Percentiles rank a stretch among this genome's conserved stretches.
phyloP scores from a whole-genome alignment of 2,329 filamentous ascomycete species.

The Fusarium aywerte region DNA sequence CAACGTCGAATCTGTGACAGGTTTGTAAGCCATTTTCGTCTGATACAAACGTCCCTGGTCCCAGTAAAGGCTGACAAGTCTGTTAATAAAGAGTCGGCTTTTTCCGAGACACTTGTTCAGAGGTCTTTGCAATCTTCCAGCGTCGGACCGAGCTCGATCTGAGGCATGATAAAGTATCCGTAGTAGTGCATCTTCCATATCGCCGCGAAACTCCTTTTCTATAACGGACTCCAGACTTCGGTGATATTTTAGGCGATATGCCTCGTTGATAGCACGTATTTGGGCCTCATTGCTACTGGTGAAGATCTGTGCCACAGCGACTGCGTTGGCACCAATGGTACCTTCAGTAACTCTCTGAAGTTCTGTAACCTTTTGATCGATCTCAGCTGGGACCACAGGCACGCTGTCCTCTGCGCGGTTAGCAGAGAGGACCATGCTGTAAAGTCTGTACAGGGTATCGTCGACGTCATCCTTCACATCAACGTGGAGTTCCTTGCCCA shows the following conservation, averaged over 20 bases:
- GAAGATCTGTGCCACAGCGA: constrained; percentile 50
- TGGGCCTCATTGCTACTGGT: constrained; percentile 48
- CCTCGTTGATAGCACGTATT: constrained; percentile 46
- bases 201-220: constrained; percentile 51
- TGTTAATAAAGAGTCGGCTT: constrained; percentile 49
- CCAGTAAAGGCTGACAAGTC: constrained; percentile 49
- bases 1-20: constrained; percentile 65
- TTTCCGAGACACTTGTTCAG: constrained; percentile 47
- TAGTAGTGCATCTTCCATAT: constrained; percentile 50
- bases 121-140: constrained; percentile 39
- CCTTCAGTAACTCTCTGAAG: constrained; percentile 51
- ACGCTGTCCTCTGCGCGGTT: constrained; percentile 46
- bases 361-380: constrained; percentile 50
- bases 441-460: constrained; percentile 47
- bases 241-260: constrained; percentile 50
- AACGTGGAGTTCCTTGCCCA: constrained; percentile 45
- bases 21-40: constrained; percentile 67
- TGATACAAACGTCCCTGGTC: constrained; percentile 44
- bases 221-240: constrained; percentile 49
- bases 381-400: constrained; percentile 43
- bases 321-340: constrained; percentile 45
- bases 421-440: constrained; percentile 49
- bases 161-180: constrained; percentile 44
- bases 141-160: constrained; percentile 44
- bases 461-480: constrained; percentile 51